Percentiles rank a stretch among this genome's conserved stretches.
Conservation (phyloP, 768 basidiomycete species). For the Boletus rubescentipes region DNA sequence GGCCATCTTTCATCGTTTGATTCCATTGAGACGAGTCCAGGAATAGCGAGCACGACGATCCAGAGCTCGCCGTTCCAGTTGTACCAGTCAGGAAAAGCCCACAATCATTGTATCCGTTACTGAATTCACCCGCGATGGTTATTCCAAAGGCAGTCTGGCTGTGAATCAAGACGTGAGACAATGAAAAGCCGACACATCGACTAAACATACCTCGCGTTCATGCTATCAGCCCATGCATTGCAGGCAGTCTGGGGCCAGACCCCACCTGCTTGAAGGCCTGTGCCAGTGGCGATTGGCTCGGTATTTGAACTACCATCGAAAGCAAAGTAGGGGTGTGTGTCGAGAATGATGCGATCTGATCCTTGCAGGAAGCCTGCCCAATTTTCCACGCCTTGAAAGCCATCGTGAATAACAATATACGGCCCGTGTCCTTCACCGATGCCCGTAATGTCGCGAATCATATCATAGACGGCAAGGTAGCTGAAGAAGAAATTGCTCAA, state of each 20-base stretch:
- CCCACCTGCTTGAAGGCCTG: constrained; percentile 38
- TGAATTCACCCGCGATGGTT: constrained; percentile 75
- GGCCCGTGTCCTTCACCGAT: constrained; percentile 62
- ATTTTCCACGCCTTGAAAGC: constrained; percentile 44
- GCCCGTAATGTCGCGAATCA: constrained; percentile 73
- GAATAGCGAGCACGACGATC: constrained; percentile 42
- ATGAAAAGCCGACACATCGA: background rate
- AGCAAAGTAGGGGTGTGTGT: constrained; percentile 69
- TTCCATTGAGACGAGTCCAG: constrained; percentile 53
- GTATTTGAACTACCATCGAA: constrained; percentile 44
- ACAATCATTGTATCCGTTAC: constrained; percentile 65
- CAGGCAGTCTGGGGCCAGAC: constrained; percentile 54
- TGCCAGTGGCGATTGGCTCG: constrained; percentile 35
- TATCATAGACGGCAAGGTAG: constrained; percentile 56
- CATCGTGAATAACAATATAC: constrained; percentile 62
- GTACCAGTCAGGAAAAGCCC: constrained; percentile 48
- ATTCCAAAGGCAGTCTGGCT: constrained; percentile 63
- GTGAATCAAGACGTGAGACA: constrained; percentile 3
- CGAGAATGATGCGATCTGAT: constrained; percentile 59
- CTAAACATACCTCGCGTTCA: constrained; percentile 45
- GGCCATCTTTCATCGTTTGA: constrained; percentile 47
- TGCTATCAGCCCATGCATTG: constrained; percentile 52
- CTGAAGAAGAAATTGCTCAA: constrained; percentile 31
- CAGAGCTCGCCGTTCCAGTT: constrained; percentile 25
- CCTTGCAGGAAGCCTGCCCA: constrained; percentile 57